Base-by-base conservation (phyloP, 2,329 filamentous ascomycete genomes). In the Elsinoe australis region DNA sequence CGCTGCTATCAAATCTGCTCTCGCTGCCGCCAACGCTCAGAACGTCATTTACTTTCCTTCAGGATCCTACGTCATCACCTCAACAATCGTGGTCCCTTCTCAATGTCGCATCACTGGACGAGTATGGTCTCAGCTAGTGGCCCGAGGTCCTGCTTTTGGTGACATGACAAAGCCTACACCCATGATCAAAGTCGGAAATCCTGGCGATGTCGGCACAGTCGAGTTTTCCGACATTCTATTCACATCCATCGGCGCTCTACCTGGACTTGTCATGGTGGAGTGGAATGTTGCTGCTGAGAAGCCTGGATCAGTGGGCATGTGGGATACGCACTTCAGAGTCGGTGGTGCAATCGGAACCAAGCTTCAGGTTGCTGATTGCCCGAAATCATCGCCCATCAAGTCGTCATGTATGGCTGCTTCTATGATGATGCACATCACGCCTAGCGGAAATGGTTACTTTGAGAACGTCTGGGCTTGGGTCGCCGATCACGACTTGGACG, bases 1-100 rank as follows among this genome's bases (percentile, higher is more conserved):
- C 0, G 81, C 67, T 1, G 86, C 88, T 48, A 94, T 96, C 74
- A 95, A 95, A 26, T 42, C 38, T 22, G 33, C 26, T 12, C 18
- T 42, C 12, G 69, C 66, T 71, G 49, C 28, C 9, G 35, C 47
- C 5, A 52, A 60, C 21, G 58, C 58, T 14, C 57, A 62, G 56
- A 68, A 67, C 46, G 59, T 71, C 45, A 54, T 66, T 2, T 72
- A 63, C 54, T 67, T 72, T 52, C 69, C 69, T 2, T 61, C 66
- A 2, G 71, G 68, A 6, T 55, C 61, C n/a, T 70, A 75, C 55
- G 59, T 69, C 18, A 66, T 75, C 14, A 68, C 63, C 0, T 59
- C 63, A 10, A 76, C 73, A 0, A 58, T 76, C 17, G 62, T 64
- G 14, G 56, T 76, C 24, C 73, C 73, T 1, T 61, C 67, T 5